Evolutionary conservation across 441 rosid genomes (phyloP).

Genomic region (Codiaeum variegatum): DNA sequence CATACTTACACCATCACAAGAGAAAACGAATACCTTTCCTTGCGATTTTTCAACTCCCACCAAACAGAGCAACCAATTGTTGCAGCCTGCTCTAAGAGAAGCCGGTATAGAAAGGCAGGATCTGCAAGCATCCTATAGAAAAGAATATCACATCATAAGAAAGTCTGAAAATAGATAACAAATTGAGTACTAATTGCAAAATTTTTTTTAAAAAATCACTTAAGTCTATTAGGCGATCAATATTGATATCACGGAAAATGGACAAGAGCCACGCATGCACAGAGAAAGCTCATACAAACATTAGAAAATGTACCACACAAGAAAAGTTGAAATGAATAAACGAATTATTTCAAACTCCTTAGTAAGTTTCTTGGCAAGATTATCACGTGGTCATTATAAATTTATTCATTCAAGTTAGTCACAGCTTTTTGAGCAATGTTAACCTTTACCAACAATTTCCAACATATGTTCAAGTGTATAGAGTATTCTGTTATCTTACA

Average conservation of each 20-base stretch:
- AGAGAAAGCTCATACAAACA: not conserved
- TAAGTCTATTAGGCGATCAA: not conserved
- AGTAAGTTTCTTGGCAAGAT: not conserved
- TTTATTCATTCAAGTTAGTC: not conserved
- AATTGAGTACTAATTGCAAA: not conserved
- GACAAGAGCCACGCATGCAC: not conserved
- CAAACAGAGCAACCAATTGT: slow-evolving; percentile 82
- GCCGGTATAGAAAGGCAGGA: slow-evolving; percentile 82
- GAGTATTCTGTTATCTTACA: not conserved
- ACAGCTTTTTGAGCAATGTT: not conserved
- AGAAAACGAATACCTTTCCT: slow-evolving; percentile 55
- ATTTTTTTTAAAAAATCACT: not conserved
- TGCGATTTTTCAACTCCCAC: slow-evolving; percentile 91
- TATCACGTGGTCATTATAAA: not conserved
- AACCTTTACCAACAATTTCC: not conserved
- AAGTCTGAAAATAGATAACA: not conserved
- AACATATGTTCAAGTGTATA: not conserved
- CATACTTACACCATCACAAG: not conserved
- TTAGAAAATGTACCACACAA: not conserved
- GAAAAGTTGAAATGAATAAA: not conserved
- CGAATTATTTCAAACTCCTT: not conserved
- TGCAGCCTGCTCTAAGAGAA: slow-evolving; percentile 86
- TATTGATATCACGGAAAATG: not conserved
- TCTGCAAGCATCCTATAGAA: slow-evolving; percentile 88
- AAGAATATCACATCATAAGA: slow-evolving; percentile 17